These are phyloP conservation scores for Plectosphaerella cucumerina DNA, from an alignment of 2,329 filamentous ascomycete genomes.

Conservation along the genomic window DNA sequence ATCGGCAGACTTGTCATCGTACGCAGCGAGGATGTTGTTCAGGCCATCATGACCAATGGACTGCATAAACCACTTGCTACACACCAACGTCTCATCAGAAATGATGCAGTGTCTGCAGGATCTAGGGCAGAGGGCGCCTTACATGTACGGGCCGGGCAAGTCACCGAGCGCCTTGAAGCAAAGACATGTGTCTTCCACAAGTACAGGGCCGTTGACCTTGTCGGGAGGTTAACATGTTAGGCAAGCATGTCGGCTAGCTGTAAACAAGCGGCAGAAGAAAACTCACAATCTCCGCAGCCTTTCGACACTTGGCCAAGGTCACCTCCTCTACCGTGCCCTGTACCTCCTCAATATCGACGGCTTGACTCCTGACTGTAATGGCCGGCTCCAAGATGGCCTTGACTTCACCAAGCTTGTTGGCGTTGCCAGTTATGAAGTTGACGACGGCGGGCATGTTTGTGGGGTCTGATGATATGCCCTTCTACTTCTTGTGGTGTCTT, in stretches of 20 bases:
- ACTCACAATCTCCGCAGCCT: constrained; percentile 69
- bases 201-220: constrained; percentile 80
- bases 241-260: neutral
- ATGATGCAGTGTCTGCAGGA: neutral
- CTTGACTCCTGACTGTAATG: constrained; percentile 69
- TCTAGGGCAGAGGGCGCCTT: constrained; percentile 12
- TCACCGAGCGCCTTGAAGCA: constrained; percentile 88
- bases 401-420: constrained; percentile 89
- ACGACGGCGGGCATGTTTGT: constrained; percentile 33
- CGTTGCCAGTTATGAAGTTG: constrained; percentile 96
- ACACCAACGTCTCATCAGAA: neutral
- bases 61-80: constrained; percentile 90
- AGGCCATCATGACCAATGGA: constrained; percentile 78
- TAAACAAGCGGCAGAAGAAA: neutral
- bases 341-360: constrained; percentile 80
- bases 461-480: too few relatives aligned
- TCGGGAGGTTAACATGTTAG: constrained; percentile 1
- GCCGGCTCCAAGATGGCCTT: constrained; percentile 75
- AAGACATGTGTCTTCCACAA: constrained; percentile 93
- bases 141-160: constrained; percentile 97
- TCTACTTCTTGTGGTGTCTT: too few relatives aligned
- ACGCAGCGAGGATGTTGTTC: constrained; percentile 85
- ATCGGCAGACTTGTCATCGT: constrained; percentile 85
- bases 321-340: constrained; percentile 93
- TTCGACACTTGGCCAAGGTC: constrained; percentile 78